Base-by-base conservation (phyloP, 1,284 basidiomycete genomes). In the Leccinum cinnamomeum region DNA sequence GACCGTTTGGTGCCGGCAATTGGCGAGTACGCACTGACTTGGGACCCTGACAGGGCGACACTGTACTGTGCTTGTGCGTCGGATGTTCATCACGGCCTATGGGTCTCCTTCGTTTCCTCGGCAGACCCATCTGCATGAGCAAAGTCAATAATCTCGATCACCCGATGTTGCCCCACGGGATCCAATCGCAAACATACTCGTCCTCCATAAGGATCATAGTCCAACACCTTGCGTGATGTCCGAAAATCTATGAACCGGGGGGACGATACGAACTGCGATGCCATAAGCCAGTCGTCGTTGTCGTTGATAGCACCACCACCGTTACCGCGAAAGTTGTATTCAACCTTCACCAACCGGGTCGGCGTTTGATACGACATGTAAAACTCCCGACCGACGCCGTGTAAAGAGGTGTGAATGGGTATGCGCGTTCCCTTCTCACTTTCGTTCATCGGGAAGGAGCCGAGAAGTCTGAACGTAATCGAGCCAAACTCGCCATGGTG, bases 181-280 rank as follows among this genome's bases (percentile, higher is more conserved):
- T 4, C 0, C 41, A 10, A 53, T 46, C 30, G 51, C 6, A 70
- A 20, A 28, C 62, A 72, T 20, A 72, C 46, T 55, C 67, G 62
- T 2, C 70, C 68, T 0, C 57, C 55, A 57, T 69, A 72, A 4
- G 67, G 68, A 51, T 69, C 70, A 46, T 70, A 70, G 44, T 72
- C 68, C 57, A 51, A 33, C 14, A 70, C 48, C 35, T 37, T 37
- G 35, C 35, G 35, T 37, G 44, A 20, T 46, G 44, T 12, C 18
- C 5, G 44, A 10, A 46, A 37, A 14, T 37, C 35, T 37, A 37
- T 44, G n/a, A 44, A 18, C 18, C 10, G 8, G 44, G 44, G 18
- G 12, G 35, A 37, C 14, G 35, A 37, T 37, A 37, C 35, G 14
- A 37, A 37, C 35, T 37, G 35, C 35, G 35, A 37, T 37, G 35